These are phyloP conservation scores for Adansonia gregorii DNA, from an alignment of 441 rosid species.

Conservation along the genomic window DNA sequence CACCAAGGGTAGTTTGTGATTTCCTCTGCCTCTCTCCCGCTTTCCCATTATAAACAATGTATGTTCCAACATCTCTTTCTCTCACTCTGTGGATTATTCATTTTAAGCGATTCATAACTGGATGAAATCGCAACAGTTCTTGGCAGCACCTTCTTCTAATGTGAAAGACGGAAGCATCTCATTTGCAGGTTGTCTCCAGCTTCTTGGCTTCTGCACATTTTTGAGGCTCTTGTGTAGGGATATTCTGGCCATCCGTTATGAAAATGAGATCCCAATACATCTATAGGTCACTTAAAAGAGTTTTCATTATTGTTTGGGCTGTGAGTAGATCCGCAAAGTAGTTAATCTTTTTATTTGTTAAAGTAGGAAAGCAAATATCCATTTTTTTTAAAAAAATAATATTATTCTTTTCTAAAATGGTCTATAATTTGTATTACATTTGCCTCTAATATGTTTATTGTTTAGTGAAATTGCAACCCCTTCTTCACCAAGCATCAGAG, in stretches of 20 bases:
- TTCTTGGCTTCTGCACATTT: constrained; percentile 87
- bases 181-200: constrained; percentile 78
- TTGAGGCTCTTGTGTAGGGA: constrained; percentile 92
- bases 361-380: no score
- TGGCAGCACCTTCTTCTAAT: constrained; percentile 74
- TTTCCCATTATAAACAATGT: constrained; percentile 85
- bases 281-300: background rate
- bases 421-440: no score
- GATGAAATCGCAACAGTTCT: constrained; percentile 54
- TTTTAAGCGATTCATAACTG: constrained; percentile 23
- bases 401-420: no score
- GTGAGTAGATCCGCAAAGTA: no score
- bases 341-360: no score
- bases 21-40: constrained; percentile 83
- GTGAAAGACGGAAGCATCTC: constrained; percentile 80
- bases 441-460: no score
- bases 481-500: no score
- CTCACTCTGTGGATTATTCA: constrained; percentile 5
- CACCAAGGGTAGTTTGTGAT: constrained; percentile 75
- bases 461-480: no score
- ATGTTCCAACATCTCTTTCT: constrained; percentile 36
- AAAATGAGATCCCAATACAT: constrained; percentile 99
- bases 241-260: constrained; percentile 99
- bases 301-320: no score
- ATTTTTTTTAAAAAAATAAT: no score